These are phyloP conservation scores for Globisporangium rhizosaccharum DNA, from an alignment of 352 stramenopile species.

Conservation along the genomic window DNA sequence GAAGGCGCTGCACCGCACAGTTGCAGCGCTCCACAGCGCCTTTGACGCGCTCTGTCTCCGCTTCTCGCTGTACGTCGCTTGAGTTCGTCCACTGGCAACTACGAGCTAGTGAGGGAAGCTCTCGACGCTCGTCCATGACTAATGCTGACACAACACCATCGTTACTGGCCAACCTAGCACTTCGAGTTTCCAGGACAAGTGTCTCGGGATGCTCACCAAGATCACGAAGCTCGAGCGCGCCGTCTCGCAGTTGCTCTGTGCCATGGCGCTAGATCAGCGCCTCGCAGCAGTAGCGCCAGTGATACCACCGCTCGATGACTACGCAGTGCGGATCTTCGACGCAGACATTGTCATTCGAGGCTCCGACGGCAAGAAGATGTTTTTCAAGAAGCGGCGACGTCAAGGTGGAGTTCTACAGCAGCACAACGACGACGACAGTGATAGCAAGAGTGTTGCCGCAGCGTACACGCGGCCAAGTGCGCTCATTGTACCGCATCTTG, in stretches of 20 bases:
- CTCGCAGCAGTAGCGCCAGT: background rate
- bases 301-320: background rate
- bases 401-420: background rate
- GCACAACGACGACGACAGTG: background rate
- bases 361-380: conserved; percentile 33
- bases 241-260: background rate
- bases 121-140: background rate
- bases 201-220: conserved; percentile 12
- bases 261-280: no score
- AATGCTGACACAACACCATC: no score
- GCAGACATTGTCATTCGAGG: conserved; percentile 27
- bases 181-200: conserved; percentile 5
- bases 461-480: background rate
- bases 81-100: no score
- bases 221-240: conserved; percentile 8
- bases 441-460: no score
- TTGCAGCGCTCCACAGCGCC: background rate
- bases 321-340: conserved; percentile 13
- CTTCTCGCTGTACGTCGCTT: conserved; percentile 4
- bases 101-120: background rate
- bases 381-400: conserved; percentile 23
- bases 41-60: conserved; percentile 6
- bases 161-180: conserved; percentile 2
- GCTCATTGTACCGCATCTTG: conserved; percentile 2
- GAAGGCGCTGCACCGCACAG: no score